phyloP scores from a whole-genome alignment of 176 grass and related monocot species.

The Poa pratensis region DNA sequence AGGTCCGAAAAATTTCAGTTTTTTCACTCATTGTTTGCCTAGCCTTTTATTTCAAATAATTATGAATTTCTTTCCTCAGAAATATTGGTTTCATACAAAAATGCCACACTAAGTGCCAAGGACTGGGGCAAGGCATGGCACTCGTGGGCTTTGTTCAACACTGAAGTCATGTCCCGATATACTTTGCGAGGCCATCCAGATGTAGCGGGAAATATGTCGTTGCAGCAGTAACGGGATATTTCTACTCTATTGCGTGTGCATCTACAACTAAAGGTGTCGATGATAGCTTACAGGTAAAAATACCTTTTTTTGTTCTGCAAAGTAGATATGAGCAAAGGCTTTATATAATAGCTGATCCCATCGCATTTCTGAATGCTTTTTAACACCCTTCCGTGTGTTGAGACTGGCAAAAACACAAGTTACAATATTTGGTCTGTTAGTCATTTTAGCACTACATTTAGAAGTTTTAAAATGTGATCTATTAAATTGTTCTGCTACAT shows the following conservation, averaged over 20 bases:
- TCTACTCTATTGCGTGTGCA: slow-evolving; percentile 92
- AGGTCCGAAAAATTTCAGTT: slow-evolving; percentile 54
- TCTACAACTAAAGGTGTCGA: slow-evolving; percentile 96
- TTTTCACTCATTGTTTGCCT: slow-evolving; percentile 19
- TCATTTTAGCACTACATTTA: slow-evolving; percentile 14
- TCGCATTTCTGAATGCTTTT: slow-evolving; percentile 3
- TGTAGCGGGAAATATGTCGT: slow-evolving; percentile 87
- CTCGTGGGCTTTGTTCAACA: slow-evolving; percentile 96
- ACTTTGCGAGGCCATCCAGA: slow-evolving; percentile 71
- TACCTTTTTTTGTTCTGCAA: slow-evolving; percentile 4
- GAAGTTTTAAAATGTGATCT: neutral
- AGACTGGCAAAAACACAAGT: neutral
- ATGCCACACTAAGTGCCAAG: slow-evolving; percentile 84
- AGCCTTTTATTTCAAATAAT: slow-evolving; percentile 31
- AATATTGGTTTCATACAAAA: slow-evolving; percentile 83
- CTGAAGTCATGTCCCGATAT: slow-evolving; percentile 96
- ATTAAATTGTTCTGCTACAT: neutral
- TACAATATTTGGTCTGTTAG: neutral
- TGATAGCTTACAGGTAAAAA: slow-evolving; percentile 92
- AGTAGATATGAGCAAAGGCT: neutral
- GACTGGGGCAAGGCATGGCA: slow-evolving; percentile 99
- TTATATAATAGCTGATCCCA: neutral
- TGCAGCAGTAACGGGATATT: slow-evolving; percentile 95
- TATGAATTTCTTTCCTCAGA: slow-evolving; percentile 49
- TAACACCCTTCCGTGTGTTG: neutral